Evolutionary conservation across 345 rosid species (phyloP).

Genomic region (Corymbia maculata): DNA sequence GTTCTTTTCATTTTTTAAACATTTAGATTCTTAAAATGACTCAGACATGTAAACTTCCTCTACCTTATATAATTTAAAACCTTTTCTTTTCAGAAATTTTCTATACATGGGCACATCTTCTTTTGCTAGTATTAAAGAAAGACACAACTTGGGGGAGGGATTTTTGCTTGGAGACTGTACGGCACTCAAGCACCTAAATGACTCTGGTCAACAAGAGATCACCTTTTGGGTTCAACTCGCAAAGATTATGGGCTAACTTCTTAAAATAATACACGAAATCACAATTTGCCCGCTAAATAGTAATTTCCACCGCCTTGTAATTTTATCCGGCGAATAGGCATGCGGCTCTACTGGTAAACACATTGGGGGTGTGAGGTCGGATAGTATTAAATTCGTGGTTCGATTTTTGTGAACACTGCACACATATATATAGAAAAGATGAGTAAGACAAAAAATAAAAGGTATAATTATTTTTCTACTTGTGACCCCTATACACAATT

Average conservation of each 20-base stretch:
- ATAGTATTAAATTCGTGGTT: fast-evolving
- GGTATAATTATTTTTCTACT: background rate
- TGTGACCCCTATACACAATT: background rate
- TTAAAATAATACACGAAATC: background rate
- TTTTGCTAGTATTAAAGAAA: background rate
- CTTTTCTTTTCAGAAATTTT: background rate
- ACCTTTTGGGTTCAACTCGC: background rate
- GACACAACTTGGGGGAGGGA: background rate
- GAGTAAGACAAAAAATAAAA: background rate
- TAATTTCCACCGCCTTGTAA: background rate
- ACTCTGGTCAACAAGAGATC: background rate
- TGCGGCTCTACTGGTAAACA: background rate
- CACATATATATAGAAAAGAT: background rate
- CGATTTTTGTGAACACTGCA: background rate
- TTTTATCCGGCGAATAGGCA: background rate
- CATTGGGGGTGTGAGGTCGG: background rate
- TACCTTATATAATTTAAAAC: background rate
- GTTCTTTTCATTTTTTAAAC: background rate
- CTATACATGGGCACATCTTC: background rate
- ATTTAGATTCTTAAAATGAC: background rate
- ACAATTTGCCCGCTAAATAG: background rate
- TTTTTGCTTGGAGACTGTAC: background rate
- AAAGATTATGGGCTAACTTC: background rate
- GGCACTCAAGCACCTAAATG: background rate
- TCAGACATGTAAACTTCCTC: background rate